A percentile compares a stretch with the other conserved stretches of the same genome.
Evolutionary conservation across 2,329 filamentous ascomycete species (phyloP).

Genomic region (Ceratocystis albifundus): DNA sequence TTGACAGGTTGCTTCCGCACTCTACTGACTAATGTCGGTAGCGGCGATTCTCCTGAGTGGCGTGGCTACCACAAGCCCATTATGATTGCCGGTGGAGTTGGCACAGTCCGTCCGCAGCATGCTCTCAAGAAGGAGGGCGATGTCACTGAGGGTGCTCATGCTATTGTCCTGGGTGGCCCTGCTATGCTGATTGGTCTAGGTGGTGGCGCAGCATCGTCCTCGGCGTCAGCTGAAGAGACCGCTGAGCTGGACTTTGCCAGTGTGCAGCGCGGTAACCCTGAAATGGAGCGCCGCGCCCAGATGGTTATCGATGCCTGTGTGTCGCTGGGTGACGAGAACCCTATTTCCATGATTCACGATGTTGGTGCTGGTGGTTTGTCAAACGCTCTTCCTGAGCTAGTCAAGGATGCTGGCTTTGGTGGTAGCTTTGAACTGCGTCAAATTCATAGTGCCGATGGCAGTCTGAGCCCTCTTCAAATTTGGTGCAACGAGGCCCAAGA

Average conservation of each 20-base stretch:
- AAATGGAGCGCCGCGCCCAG: slow-evolving; percentile 89
- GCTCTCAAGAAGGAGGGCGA: slow-evolving; percentile 71
- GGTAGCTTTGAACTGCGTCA: slow-evolving; percentile 91
- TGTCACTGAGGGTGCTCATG: slow-evolving; percentile 76
- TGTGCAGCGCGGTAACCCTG: slow-evolving; percentile 92
- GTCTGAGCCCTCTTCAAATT: slow-evolving; percentile 92
- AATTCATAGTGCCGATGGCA: slow-evolving; percentile 75
- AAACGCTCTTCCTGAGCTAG: slow-evolving; percentile 66
- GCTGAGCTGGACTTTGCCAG: slow-evolving; percentile 93
- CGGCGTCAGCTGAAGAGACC: slow-evolving; percentile 74
- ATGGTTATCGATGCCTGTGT: slow-evolving; percentile 96
- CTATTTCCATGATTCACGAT: slow-evolving; percentile 94
- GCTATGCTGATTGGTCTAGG: slow-evolving; percentile 89
- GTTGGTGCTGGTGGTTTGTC: slow-evolving; percentile 78
- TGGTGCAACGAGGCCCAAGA: slow-evolving; percentile 98
- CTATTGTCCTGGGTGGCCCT: slow-evolving; percentile 87
- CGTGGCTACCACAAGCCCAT: slow-evolving; percentile 97
- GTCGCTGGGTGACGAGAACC: slow-evolving; percentile 69
- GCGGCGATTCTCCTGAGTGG: slow-evolving; percentile 48
- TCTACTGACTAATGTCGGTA: slow-evolving; percentile 58
- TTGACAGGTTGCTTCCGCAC: slow-evolving; percentile 87
- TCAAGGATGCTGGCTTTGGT: slow-evolving; percentile 82
- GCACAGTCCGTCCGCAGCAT: slow-evolving; percentile 80
- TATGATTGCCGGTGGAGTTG: slow-evolving; percentile 93
- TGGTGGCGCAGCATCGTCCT: slow-evolving; percentile 87